Evolutionary conservation across 208 protist species (phyloP).

Genomic region (Naegleria lovaniensis): DNA sequence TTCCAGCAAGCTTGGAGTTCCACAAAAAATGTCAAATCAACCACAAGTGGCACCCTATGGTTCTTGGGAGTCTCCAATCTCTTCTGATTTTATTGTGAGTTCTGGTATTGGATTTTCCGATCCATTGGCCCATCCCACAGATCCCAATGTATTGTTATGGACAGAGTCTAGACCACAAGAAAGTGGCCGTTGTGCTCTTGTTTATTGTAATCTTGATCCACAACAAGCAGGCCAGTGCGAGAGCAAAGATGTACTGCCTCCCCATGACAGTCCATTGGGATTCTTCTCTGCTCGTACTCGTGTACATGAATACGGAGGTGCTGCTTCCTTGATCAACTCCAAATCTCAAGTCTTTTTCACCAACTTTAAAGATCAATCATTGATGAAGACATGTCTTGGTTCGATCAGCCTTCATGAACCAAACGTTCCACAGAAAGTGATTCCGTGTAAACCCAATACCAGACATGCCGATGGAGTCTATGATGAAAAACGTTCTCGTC

Average conservation of each 20-base stretch:
- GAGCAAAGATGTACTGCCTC: not conserved
- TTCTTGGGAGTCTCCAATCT: not conserved
- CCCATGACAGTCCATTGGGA: not conserved
- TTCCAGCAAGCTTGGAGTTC: no score
- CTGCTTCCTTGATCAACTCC: not conserved
- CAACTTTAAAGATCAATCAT: constrained; percentile 23
- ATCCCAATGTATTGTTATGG: not conserved
- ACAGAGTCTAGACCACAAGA: constrained; percentile 10
- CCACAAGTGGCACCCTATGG: not conserved
- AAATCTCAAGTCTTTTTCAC: not conserved
- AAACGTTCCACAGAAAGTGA: not conserved
- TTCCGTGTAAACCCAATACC: not conserved
- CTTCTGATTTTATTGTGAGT: not conserved
- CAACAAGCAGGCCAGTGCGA: no score
- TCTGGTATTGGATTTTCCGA: not conserved
- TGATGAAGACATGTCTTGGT: not conserved
- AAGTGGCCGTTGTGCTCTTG: not conserved
- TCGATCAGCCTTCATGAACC: no score
- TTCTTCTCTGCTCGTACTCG: not conserved
- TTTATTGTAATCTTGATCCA: not conserved
- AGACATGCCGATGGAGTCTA: not conserved
- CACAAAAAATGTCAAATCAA: not conserved
- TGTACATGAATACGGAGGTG: constrained; percentile 29
- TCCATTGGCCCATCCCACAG: not conserved
- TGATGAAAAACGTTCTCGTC: not conserved